Conservation (phyloP, 768 basidiomycete genomes). For the Coprinopsis sp. region DNA sequence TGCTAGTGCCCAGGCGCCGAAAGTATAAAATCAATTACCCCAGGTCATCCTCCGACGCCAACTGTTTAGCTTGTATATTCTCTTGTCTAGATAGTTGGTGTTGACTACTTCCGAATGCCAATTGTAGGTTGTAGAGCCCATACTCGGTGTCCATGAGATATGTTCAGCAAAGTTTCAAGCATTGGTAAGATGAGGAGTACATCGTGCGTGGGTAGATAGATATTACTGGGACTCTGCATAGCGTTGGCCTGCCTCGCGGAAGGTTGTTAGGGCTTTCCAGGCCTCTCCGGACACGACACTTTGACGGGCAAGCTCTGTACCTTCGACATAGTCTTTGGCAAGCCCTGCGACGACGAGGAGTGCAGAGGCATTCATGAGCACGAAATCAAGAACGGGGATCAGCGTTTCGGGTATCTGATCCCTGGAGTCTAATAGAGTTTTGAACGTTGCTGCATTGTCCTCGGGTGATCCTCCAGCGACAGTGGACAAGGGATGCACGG, state of each 20-base stretch:
- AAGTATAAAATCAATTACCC: slow-evolving; percentile 13
- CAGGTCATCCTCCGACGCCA: slow-evolving; percentile 11
- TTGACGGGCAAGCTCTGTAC: slow-evolving; percentile 61
- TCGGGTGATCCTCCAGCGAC: slow-evolving; percentile 72
- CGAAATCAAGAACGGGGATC: slow-evolving; percentile 74
- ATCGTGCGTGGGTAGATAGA: no score
- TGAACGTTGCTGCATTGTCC: slow-evolving; percentile 79
- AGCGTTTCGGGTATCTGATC: slow-evolving; percentile 50
- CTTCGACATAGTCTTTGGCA: slow-evolving; percentile 65
- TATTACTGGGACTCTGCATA: no score
- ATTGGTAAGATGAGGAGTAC: no score
- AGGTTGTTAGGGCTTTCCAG: slow-evolving; percentile 51
- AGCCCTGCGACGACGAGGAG: slow-evolving; percentile 80
- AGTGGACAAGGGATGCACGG: slow-evolving; percentile 57
- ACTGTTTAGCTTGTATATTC: not conserved
- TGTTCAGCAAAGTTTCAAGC: not conserved
- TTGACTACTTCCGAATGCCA: slow-evolving; percentile 15
- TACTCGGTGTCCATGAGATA: not conserved
- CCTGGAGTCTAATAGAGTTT: slow-evolving; percentile 55
- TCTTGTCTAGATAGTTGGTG: slow-evolving; percentile 10
- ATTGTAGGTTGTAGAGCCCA: slow-evolving; percentile 13
- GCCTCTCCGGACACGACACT: slow-evolving; percentile 57
- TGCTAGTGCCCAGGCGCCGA: no score
- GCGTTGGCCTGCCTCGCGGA: slow-evolving; percentile 43
- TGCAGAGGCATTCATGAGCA: slow-evolving; percentile 87